Conservation (phyloP, 495 filamentous ascomycete genomes). For the Podospora australis region DNA sequence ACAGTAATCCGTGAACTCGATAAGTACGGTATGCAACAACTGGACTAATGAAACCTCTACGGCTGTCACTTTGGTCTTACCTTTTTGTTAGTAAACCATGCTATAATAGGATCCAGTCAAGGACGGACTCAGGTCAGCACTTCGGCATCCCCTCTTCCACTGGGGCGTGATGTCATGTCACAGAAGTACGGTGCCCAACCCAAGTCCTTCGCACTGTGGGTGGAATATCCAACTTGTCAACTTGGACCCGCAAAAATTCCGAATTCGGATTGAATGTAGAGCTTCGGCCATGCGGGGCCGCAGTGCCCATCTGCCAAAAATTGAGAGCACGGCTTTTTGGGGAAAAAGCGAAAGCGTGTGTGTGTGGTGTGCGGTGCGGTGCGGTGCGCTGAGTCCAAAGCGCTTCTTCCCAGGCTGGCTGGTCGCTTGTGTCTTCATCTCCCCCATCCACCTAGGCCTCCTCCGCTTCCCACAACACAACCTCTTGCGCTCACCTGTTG, state of each 20-base stretch:
- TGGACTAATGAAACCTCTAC: no score
- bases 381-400: constrained; percentile 8
- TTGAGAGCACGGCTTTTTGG: constrained; percentile 18
- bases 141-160: neutral
- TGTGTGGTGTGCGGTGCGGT: no score
- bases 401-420: constrained; percentile 16
- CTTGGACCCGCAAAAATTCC: constrained; percentile 2
- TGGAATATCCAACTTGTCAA: neutral
- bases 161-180: constrained; percentile 8
- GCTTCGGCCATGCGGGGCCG: constrained; percentile 17
- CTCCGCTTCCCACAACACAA: constrained; percentile 15
- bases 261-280: constrained; percentile 11
- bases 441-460: constrained; percentile 9
- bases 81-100: no score
- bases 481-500: constrained; percentile 10
- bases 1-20: no score
- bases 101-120: no score
- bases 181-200: no score
- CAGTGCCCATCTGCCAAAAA: constrained; percentile 24
- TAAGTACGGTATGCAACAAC: no score
- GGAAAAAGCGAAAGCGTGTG: constrained; percentile 20
- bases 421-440: neutral
- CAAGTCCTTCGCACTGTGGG: neutral
- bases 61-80: no score
- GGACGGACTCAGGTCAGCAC: no score